Evolutionary conservation across 2,329 filamentous ascomycete genomes (phyloP).

Genomic region (Neonectria faginata): DNA sequence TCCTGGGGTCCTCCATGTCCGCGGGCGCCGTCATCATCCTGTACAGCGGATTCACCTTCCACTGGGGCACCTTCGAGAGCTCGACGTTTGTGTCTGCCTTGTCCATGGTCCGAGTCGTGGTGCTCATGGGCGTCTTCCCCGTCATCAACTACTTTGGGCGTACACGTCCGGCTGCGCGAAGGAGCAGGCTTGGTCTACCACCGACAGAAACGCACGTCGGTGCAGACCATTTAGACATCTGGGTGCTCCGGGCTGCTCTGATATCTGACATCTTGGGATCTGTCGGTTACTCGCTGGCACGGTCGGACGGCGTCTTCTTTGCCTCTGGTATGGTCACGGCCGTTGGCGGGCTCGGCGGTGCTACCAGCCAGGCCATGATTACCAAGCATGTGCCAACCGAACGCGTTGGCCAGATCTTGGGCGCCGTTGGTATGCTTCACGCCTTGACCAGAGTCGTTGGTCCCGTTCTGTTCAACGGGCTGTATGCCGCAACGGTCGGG

Average conservation of each 20-base stretch:
- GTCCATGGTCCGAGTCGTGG: slow-evolving; percentile 79
- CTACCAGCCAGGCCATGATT: slow-evolving; percentile 83
- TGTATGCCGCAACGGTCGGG: slow-evolving; percentile 85
- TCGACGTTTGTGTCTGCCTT: slow-evolving; percentile 84
- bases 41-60: slow-evolving; percentile 83
- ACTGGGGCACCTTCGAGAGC: slow-evolving; percentile 84
- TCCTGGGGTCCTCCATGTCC: slow-evolving; percentile 86
- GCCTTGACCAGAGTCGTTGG: slow-evolving; percentile 82
- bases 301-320: slow-evolving; percentile 73
- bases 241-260: slow-evolving; percentile 79
- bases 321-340: slow-evolving; percentile 78
- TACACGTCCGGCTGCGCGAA: slow-evolving; percentile 59
- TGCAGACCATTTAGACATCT: slow-evolving; percentile 81
- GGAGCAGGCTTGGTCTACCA: slow-evolving; percentile 51
- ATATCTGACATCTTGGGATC: slow-evolving; percentile 82
- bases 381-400: slow-evolving; percentile 92
- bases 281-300: slow-evolving; percentile 77
- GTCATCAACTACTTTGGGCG: slow-evolving; percentile 81
- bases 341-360: slow-evolving; percentile 85
- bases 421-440: slow-evolving; percentile 87
- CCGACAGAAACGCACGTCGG: slow-evolving; percentile 69
- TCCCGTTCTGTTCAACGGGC: slow-evolving; percentile 84
- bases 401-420: slow-evolving; percentile 86
- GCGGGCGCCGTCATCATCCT: slow-evolving; percentile 84
- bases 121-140: slow-evolving; percentile 81